phyloP scores from a whole-genome alignment of 345 rosid genomes.

The Nasturtium officinale region DNA sequence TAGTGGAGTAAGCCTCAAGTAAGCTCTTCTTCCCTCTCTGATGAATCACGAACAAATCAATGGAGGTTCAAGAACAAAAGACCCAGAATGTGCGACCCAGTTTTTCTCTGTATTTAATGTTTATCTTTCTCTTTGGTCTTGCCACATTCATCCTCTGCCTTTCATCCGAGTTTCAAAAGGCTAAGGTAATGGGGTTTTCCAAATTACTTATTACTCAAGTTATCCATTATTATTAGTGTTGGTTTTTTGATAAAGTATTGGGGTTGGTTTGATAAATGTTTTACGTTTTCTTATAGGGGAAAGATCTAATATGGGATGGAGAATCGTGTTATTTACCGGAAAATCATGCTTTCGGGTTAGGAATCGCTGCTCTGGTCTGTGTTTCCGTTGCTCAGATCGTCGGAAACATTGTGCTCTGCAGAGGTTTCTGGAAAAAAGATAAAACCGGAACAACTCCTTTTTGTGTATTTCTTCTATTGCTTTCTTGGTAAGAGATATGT shows the following conservation, averaged over 20 bases:
- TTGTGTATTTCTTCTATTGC: conserved; percentile 42
- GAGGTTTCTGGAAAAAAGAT: conserved; percentile 36
- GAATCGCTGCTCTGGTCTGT: conserved; percentile 58
- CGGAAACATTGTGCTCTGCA: conserved; percentile 54
- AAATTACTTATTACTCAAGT: conserved; percentile 4
- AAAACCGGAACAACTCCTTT: conserved; percentile 28
- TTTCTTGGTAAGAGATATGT: conserved; percentile 61
- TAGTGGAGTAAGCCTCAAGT: conserved; percentile 35
- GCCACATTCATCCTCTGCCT: conserved; percentile 54
- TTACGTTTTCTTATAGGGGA: conserved; percentile 43
- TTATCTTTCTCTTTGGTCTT: conserved; percentile 45
- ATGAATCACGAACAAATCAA: conserved; percentile 23
- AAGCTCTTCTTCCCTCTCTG: conserved; percentile 11
- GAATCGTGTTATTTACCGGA: conserved; percentile 62
- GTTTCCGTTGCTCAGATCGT: conserved; percentile 54
- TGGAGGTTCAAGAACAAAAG: conserved; percentile 39
- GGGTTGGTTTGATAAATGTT: not conserved
- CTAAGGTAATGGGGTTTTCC: conserved; percentile 50
- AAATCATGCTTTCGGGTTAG: conserved; percentile 53
- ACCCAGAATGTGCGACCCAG: not conserved
- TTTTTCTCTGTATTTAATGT: conserved; percentile 8
- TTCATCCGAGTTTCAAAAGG: conserved; percentile 60
- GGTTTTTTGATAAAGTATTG: no score
- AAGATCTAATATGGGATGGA: conserved; percentile 65
- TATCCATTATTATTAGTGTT: conserved; percentile 13